These are phyloP conservation scores for Manihot esculenta DNA, from an alignment of 441 rosid genomes.

Conservation along the genomic window DNA sequence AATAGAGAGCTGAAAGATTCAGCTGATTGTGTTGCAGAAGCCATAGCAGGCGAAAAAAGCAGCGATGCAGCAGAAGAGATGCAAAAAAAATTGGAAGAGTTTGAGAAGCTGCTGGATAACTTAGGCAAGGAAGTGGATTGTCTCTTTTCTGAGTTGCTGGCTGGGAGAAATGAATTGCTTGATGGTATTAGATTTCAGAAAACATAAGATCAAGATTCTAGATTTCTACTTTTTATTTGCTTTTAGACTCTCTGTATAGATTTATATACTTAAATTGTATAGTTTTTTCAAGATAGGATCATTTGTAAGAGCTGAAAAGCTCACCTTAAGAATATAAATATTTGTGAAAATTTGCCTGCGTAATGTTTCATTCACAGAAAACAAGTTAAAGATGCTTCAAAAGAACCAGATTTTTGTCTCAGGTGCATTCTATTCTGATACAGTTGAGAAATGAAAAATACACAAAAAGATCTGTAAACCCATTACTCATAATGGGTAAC, in stretches of 20 bases:
- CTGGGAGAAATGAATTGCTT: conserved; percentile 51
- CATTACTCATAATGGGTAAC: conserved; percentile 17
- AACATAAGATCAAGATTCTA: conserved; percentile 12
- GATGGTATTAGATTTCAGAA: conserved; percentile 32
- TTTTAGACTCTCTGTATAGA: conserved; percentile 1
- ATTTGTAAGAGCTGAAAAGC: too few species aligned
- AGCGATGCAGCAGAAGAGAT: conserved; percentile 38
- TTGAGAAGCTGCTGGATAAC: conserved; percentile 43
- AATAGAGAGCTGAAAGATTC: conserved; percentile 45
- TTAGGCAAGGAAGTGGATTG: conserved; percentile 40
- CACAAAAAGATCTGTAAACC: neutral
- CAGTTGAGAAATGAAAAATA: neutral
- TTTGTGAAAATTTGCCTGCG: neutral
- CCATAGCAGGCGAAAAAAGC: conserved; percentile 17
- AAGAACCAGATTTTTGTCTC: neutral
- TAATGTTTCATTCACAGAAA: neutral
- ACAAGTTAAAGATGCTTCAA: neutral
- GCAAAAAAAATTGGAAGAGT: conserved; percentile 34
- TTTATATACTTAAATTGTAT: conserved; percentile 3
- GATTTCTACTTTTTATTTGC: neutral
- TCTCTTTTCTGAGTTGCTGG: conserved; percentile 47
- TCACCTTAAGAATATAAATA: too few species aligned
- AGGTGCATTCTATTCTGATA: conserved; percentile 5
- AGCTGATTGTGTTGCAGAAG: conserved; percentile 37
- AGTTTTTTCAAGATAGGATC: neutral